Percentiles rank a stretch among this genome's conserved stretches.
Evolutionary conservation across 1,284 basidiomycete genomes (phyloP).

Genomic region (Polyporus tsugae): DNA sequence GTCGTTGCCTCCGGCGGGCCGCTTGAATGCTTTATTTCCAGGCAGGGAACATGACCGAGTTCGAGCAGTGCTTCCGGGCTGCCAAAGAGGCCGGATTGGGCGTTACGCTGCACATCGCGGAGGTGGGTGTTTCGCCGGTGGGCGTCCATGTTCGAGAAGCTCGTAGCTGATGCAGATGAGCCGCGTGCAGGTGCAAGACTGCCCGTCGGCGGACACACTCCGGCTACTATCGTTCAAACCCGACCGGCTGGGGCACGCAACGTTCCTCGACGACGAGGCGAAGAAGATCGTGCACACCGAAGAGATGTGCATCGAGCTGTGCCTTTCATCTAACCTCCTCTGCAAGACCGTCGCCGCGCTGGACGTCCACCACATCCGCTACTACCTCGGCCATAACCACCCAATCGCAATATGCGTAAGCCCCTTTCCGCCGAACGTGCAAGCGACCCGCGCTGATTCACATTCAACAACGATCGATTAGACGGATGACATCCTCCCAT

Average conservation of each 20-base stretch:
- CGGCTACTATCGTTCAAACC: constrained; percentile 70
- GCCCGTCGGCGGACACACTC: constrained; percentile 66
- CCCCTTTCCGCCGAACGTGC: constrained; percentile 22
- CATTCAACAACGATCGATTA: constrained; percentile 39
- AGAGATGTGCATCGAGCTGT: constrained; percentile 80
- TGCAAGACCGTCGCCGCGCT: constrained; percentile 73
- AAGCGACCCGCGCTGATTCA: neutral
- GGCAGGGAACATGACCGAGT: constrained; percentile 63
- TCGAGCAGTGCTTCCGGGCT: constrained; percentile 59
- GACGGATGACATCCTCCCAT: constrained; percentile 86
- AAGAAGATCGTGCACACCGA: constrained; percentile 62
- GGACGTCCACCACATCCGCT: constrained; percentile 75
- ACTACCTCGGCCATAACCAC: constrained; percentile 70
- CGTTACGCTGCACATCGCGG: constrained; percentile 83
- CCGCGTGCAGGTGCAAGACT: constrained; percentile 56
- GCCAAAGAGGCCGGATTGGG: constrained; percentile 69
- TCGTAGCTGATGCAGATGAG: neutral
- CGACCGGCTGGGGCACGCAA: constrained; percentile 82
- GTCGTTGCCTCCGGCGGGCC: neutral
- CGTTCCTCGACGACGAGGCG: constrained; percentile 74
- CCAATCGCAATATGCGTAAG: constrained; percentile 81
- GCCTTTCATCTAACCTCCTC: constrained; percentile 83
- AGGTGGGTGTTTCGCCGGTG: constrained; percentile 52
- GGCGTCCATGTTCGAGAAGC: neutral
- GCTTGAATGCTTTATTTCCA: constrained; percentile 29